Evolutionary conservation across 2,329 filamentous ascomycete species (phyloP).

Genomic region (Trichoderma sp.): DNA sequence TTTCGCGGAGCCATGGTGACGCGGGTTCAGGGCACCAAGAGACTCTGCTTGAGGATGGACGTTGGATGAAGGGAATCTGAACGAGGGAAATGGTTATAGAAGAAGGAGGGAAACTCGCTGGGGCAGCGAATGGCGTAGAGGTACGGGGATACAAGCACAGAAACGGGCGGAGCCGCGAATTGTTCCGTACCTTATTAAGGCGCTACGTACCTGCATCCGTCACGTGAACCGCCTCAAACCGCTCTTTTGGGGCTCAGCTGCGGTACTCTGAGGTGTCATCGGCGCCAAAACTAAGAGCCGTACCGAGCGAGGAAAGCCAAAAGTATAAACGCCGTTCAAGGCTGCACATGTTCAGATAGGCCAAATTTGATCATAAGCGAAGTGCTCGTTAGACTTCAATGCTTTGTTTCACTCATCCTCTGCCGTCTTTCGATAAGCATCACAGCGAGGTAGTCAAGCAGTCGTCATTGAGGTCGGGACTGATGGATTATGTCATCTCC

Average conservation of each 20-base stretch:
- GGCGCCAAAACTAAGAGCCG: constrained; percentile 24
- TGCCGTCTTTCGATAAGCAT: no score
- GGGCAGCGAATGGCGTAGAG: constrained; percentile 2
- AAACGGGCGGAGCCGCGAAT: constrained; percentile 31
- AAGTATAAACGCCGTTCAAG: no score
- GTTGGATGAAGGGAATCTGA: constrained; percentile 28
- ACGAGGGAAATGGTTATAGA: constrained; percentile 27
- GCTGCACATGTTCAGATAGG: no score
- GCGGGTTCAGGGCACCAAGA: constrained; percentile 36
- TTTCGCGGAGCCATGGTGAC: constrained; percentile 64
- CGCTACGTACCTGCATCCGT: constrained; percentile 24
- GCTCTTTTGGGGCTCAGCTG: background rate
- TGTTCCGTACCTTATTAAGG: constrained; percentile 32
- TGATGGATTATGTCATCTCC: background rate
- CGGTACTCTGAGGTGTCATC: background rate
- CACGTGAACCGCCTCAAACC: constrained; percentile 35
- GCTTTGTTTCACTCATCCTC: no score
- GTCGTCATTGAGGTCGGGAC: background rate
- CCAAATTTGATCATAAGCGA: no score
- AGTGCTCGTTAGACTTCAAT: no score
- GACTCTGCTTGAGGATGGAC: constrained; percentile 36
- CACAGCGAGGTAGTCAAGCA: no score
- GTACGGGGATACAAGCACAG: background rate
- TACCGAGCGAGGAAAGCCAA: no score
- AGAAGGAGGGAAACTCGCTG: constrained; percentile 2